A percentile compares a stretch with the other conserved stretches of the same genome.
Conservation (phyloP, 2,329 filamentous ascomycete genomes). For the Epichloe typhina region DNA sequence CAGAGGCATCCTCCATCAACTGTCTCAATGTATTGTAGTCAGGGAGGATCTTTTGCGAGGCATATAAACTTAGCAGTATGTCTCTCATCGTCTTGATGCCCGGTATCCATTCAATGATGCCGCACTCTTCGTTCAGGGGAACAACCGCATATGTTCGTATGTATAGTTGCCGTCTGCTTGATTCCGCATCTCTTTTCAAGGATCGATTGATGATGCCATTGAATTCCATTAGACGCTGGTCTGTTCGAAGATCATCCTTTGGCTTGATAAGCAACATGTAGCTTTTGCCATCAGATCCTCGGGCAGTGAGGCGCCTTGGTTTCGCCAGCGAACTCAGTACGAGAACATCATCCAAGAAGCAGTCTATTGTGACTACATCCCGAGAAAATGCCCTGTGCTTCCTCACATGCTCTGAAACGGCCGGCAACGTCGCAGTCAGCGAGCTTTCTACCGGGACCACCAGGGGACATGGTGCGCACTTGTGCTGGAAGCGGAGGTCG, state of each 20-base stretch:
- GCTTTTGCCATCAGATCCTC: conserved; percentile 74
- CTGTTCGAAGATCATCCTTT: conserved; percentile 93
- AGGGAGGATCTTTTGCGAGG: conserved; percentile 53
- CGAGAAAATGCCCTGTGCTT: conserved; percentile 79
- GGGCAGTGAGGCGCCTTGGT: conserved; percentile 75
- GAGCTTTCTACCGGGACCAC: conserved; percentile 83
- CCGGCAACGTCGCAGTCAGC: conserved; percentile 70
- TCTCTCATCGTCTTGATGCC: conserved; percentile 90
- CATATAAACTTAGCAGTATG: conserved; percentile 69
- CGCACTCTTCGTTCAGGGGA: conserved; percentile 93
- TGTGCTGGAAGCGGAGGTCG: conserved; percentile 75
- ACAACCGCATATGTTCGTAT: conserved; percentile 97
- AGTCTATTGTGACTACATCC: conserved; percentile 70
- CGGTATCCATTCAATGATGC: conserved; percentile 96
- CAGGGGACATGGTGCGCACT: conserved; percentile 66
- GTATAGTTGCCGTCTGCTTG: conserved; percentile 78
- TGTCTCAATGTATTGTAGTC: conserved; percentile 57
- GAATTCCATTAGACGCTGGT: conserved; percentile 98
- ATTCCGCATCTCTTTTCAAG: conserved; percentile 80
- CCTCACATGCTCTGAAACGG: conserved; percentile 54
- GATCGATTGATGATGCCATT: conserved; percentile 96
- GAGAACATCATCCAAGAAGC: conserved; percentile 76
- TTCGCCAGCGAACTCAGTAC: conserved; percentile 86
- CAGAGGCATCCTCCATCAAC: conserved; percentile 49
- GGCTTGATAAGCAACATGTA: conserved; percentile 95